Percentiles rank a stretch among this genome's conserved stretches.
These are phyloP conservation scores for Wickerhamomyces pijperi DNA, from an alignment of 805 yeast genomes.

Conservation along the genomic window DNA sequence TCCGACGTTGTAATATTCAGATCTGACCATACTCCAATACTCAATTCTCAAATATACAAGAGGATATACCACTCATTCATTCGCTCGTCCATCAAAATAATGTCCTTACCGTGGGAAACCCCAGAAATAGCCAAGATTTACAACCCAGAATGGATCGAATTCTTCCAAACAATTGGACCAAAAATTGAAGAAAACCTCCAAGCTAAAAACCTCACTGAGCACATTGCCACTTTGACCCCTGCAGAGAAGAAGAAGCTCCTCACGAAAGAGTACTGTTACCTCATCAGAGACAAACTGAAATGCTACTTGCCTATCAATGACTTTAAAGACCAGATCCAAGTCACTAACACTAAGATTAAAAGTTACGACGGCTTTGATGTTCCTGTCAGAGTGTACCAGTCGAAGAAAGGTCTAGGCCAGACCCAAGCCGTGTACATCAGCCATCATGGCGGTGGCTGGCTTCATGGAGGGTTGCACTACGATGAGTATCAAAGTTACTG, in stretches of 20 bases:
- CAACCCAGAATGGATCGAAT: background rate
- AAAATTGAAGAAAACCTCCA: background rate
- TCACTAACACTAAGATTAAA: background rate
- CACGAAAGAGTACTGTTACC: background rate
- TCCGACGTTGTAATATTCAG: too few species aligned
- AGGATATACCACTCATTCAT: too few species aligned
- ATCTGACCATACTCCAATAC: too few species aligned
- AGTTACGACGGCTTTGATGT: conserved; percentile 1
- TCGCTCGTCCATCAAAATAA: too few species aligned
- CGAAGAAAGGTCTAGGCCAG: background rate
- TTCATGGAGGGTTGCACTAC: conserved; percentile 1
- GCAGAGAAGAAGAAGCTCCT: background rate
- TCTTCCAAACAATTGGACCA: background rate
- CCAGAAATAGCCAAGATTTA: background rate
- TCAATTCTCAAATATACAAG: too few species aligned
- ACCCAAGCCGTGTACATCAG: conserved; percentile 1
- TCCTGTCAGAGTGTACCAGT: conserved; percentile 1
- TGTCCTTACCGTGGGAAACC: background rate
- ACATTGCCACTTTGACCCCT: background rate
- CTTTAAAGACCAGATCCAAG: background rate
- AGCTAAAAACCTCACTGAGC: background rate
- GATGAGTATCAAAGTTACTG: conserved; percentile 1
- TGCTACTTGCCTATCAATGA: background rate
- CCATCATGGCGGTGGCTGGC: conserved; percentile 5
- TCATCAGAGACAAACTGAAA: background rate